A percentile compares a stretch with the other conserved stretches of the same genome.
Conservation (phyloP, 2,329 filamentous ascomycete species). For the Xylaria sp. region DNA sequence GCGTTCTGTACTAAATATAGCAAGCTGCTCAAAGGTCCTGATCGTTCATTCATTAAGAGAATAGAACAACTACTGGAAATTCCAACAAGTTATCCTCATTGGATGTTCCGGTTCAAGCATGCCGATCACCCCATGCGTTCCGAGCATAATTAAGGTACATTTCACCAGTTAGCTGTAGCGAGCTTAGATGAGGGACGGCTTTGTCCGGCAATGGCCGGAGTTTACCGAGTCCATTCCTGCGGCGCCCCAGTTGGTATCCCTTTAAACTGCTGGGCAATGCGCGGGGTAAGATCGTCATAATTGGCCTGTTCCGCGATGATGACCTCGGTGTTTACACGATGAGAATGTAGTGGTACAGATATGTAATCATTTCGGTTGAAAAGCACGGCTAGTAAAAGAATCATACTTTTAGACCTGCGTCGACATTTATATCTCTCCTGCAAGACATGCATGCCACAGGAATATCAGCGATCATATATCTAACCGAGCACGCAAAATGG, state of each 20-base stretch:
- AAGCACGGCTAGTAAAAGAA: background rate
- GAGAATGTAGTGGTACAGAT: background rate
- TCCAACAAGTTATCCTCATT: slow-evolving; percentile 39
- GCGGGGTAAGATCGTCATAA: slow-evolving; percentile 16
- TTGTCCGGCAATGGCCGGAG: slow-evolving; percentile 32
- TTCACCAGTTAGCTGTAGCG: too few relatives aligned
- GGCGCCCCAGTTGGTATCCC: background rate
- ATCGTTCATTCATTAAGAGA: slow-evolving; percentile 51
- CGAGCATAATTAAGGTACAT: background rate
- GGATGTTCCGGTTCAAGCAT: slow-evolving; percentile 40
- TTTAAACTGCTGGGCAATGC: background rate
- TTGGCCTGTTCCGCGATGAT: background rate
- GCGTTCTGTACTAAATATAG: slow-evolving; percentile 43
- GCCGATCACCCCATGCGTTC: background rate
- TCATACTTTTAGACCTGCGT: background rate
- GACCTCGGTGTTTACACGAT: background rate
- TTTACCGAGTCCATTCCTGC: slow-evolving; percentile 15
- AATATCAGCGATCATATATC: background rate
- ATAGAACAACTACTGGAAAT: slow-evolving; percentile 29
- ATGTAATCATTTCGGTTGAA: background rate
- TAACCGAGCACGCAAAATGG: slow-evolving; percentile 23
- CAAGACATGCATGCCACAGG: background rate
- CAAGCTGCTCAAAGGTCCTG: slow-evolving; percentile 47
- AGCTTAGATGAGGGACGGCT: too few relatives aligned
- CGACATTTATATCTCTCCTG: background rate